These are phyloP conservation scores for Bjerkandera adusta DNA, from an alignment of 1,284 basidiomycete species.

Conservation along the genomic window DNA sequence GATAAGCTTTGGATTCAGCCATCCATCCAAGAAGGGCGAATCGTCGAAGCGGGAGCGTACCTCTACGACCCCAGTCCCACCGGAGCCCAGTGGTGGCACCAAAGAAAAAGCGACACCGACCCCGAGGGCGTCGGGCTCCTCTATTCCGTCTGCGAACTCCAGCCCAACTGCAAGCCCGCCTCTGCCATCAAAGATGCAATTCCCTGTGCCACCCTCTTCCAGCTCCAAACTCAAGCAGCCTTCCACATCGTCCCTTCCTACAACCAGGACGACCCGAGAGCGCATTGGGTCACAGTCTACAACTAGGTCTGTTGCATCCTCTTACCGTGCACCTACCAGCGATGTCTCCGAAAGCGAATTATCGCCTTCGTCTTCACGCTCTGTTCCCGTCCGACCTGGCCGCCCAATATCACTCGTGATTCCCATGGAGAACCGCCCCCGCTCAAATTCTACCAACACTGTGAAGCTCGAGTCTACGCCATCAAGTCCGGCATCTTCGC, in stretches of 20 bases:
- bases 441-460: slow-evolving; percentile 7
- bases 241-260: not conserved
- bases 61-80: not conserved
- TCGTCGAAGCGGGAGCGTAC: slow-evolving; percentile 5
- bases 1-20: slow-evolving; percentile 13
- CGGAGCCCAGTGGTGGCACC: slow-evolving; percentile 1
- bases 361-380: slow-evolving; percentile 3
- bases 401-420: slow-evolving; percentile 15
- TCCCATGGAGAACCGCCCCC: slow-evolving; percentile 2
- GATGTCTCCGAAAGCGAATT: slow-evolving; percentile 12
- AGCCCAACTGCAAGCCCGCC: slow-evolving; percentile 12
- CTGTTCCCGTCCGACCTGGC: slow-evolving; percentile 6
- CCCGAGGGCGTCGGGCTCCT: slow-evolving; percentile 11
- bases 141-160: too few relatives aligned
- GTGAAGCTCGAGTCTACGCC: slow-evolving; percentile 10
- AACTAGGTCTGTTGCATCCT: slow-evolving; percentile 7
- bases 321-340: slow-evolving; percentile 10
- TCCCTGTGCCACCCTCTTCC: slow-evolving; percentile 14
- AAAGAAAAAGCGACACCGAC: not conserved
- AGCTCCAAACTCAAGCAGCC: not conserved
- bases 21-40: slow-evolving; percentile 11
- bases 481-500: slow-evolving; percentile 3
- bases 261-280: not conserved
- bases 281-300: not conserved
- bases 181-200: slow-evolving; percentile 15